phyloP scores from a whole-genome alignment of 2,329 filamentous ascomycete genomes.

The Sclerotinia borealis region DNA sequence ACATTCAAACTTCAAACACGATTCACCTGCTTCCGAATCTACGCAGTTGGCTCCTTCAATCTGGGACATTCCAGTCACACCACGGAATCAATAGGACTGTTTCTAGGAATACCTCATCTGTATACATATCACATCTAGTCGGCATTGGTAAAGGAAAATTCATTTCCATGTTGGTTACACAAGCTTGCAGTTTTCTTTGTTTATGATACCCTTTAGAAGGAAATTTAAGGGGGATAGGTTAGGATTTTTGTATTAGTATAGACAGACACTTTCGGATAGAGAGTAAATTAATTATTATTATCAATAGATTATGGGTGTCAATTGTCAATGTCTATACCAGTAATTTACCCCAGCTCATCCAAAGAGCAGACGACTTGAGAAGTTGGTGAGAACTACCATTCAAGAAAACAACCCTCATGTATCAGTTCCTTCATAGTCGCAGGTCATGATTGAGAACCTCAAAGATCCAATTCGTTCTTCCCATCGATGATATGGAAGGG shows the following conservation, averaged over 20 bases:
- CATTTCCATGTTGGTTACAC: not conserved
- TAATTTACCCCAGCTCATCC: not conserved
- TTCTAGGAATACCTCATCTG: not conserved
- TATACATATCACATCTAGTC: not conserved
- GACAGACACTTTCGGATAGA: not conserved
- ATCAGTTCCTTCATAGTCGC: not conserved
- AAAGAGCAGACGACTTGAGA: too few species aligned
- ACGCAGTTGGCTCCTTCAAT: slow-evolving; percentile 22
- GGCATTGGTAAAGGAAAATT: not conserved
- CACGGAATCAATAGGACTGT: slow-evolving; percentile 14
- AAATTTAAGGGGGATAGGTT: not conserved
- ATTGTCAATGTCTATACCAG: too few species aligned
- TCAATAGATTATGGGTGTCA: not conserved
- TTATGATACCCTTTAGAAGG: slow-evolving; percentile 15
- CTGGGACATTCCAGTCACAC: slow-evolving; percentile 35
- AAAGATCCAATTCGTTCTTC: not conserved
- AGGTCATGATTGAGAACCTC: not conserved
- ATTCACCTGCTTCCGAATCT: not conserved
- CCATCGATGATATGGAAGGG: not conserved
- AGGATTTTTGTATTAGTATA: not conserved
- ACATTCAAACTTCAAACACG: not conserved
- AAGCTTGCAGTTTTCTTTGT: slow-evolving; percentile 3
- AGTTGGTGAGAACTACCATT: too few species aligned
- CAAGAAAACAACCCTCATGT: not conserved
- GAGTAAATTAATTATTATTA: slow-evolving; percentile 1